Evolutionary conservation across 345 rosid genomes (phyloP).

Genomic region (Eucalyptus marginata): DNA sequence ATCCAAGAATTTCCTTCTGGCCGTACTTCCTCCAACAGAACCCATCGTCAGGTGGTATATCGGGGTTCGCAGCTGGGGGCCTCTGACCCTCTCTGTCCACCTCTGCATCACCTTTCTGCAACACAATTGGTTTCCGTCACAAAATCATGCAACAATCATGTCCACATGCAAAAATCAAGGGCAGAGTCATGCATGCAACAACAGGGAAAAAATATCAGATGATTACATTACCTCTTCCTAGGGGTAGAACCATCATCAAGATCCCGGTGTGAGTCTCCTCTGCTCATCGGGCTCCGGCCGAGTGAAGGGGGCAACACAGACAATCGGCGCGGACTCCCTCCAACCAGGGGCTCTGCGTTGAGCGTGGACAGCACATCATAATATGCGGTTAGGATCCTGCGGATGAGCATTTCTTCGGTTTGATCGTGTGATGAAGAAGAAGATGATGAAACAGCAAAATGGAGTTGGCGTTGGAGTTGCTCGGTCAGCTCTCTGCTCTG

Average conservation of each 20-base stretch:
- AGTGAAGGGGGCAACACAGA: constrained; percentile 28
- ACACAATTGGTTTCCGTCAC: neutral
- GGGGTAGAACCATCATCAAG: constrained; percentile 6
- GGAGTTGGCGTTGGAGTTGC: constrained; percentile 37
- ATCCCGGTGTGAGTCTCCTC: constrained; percentile 39
- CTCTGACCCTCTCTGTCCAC: constrained; percentile 39
- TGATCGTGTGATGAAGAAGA: constrained; percentile 35
- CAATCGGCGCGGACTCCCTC: neutral
- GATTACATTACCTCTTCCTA: constrained; percentile 10
- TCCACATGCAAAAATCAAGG: neutral
- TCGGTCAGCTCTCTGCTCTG: constrained; percentile 50
- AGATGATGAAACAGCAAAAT: constrained; percentile 15
- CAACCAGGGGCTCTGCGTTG: neutral
- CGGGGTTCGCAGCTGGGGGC: constrained; percentile 29
- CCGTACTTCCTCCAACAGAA: constrained; percentile 9
- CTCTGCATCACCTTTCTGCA: constrained; percentile 33
- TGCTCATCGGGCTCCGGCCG: constrained; percentile 41
- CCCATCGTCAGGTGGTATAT: constrained; percentile 43
- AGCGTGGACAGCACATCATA: constrained; percentile 44
- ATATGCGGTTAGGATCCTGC: constrained; percentile 38
- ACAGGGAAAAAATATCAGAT: neutral
- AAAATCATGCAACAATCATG: neutral
- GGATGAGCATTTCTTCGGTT: constrained; percentile 21
- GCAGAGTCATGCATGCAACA: neutral
- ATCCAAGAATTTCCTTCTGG: constrained; percentile 61